Percentiles rank a stretch among this genome's conserved stretches.
These are phyloP conservation scores for Pyrus betulifolia DNA, from an alignment of 306 rosid species.

Conservation along the genomic window DNA sequence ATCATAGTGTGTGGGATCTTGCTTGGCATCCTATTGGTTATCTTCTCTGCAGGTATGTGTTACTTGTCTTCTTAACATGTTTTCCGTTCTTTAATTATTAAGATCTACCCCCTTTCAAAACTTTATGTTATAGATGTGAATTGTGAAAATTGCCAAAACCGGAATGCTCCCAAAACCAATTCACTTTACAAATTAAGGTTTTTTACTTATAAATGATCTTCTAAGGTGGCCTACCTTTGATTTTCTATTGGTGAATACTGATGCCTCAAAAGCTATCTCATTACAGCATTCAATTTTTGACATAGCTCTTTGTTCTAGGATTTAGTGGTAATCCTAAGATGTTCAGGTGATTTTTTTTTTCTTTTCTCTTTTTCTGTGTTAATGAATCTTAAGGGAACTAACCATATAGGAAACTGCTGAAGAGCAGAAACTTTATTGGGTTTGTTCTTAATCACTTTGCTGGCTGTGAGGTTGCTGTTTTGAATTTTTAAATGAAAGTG, in stretches of 20 bases:
- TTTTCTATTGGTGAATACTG: not conserved
- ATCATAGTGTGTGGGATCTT: conserved; percentile 94
- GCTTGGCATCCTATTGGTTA: conserved; percentile 99
- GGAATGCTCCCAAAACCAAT: not conserved
- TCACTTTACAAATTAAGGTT: not conserved
- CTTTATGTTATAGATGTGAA: not conserved
- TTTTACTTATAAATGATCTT: not conserved
- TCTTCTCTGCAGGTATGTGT: conserved; percentile 86
- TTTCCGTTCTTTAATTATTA: not conserved
- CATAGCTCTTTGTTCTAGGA: not conserved
- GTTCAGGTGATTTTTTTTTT: no score
- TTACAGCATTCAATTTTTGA: not conserved
- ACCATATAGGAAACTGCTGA: not conserved
- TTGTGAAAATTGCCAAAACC: not conserved
- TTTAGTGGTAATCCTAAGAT: not conserved
- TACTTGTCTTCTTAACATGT: not conserved
- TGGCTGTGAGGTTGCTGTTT: not conserved
- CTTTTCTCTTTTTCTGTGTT: not conserved
- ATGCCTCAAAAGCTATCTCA: not conserved
- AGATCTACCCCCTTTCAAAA: not conserved
- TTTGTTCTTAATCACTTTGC: not conserved
- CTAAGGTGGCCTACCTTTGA: not conserved
- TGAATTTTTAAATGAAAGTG: not conserved
- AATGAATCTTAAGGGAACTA: not conserved
- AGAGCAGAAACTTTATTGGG: not conserved